Conservation (phyloP, 805 yeast species). For the Monosporozyma unispora region DNA sequence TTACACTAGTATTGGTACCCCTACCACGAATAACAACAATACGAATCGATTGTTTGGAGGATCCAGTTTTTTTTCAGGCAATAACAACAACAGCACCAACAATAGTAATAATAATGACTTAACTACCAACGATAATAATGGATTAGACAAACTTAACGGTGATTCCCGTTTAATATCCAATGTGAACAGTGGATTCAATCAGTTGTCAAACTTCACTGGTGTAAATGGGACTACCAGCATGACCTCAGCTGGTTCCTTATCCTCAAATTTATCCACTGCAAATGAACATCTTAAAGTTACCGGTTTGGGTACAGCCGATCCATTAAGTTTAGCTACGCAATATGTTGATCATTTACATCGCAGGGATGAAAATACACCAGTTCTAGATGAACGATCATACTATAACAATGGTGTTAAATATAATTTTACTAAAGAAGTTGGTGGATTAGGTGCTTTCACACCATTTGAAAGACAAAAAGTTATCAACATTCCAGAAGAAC, state of each 20-base stretch:
- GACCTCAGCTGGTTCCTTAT: neutral
- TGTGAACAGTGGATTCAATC: neutral
- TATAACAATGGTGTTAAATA: constrained; percentile 56
- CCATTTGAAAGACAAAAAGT: constrained; percentile 68
- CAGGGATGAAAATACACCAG: constrained; percentile 49
- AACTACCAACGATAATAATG: neutral
- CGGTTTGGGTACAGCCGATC: constrained; percentile 29
- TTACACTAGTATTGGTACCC: constrained; percentile 16
- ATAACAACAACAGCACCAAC: neutral
- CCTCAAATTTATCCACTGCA: constrained; percentile 4
- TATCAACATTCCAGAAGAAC: constrained; percentile 69
- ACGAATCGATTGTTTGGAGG: neutral
- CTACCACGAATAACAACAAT: constrained; percentile 7
- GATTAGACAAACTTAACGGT: neutral
- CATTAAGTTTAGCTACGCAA: constrained; percentile 49
- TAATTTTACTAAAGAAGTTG: constrained; percentile 47
- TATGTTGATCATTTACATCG: constrained; percentile 50
- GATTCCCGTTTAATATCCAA: neutral
- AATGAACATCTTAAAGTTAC: constrained; percentile 29
- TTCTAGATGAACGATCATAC: constrained; percentile 41
- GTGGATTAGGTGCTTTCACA: constrained; percentile 44
- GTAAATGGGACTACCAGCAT: neutral
- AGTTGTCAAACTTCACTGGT: neutral
- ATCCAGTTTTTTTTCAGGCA: constrained; percentile 6
- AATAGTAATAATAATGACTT: neutral